Percentiles rank a stretch among this genome's conserved stretches.
Evolutionary conservation across 352 stramenopile genomes (phyloP).

Genomic region (Globisporangium echinulatum): DNA sequence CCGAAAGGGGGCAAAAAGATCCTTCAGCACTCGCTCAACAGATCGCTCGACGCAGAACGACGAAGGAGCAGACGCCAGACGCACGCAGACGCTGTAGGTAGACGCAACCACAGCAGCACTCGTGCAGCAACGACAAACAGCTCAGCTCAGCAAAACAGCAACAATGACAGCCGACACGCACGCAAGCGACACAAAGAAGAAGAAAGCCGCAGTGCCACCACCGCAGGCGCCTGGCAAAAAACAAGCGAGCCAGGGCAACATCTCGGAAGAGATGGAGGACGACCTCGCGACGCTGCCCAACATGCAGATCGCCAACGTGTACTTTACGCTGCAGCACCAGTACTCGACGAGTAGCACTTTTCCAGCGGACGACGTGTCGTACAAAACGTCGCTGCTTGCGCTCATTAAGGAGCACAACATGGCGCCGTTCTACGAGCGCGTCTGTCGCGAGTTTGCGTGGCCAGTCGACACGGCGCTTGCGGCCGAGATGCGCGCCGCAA

Average conservation of each 20-base stretch:
- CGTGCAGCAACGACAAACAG: no score
- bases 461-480: conserved; percentile 49
- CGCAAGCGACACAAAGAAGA: conserved; percentile 3
- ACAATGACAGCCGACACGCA: neutral
- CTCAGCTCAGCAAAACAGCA: no score
- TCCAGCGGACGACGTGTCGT: conserved; percentile 19
- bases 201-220: neutral
- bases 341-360: conserved; percentile 33
- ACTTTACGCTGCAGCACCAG: conserved; percentile 77
- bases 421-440: conserved; percentile 71
- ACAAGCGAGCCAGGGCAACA: conserved; percentile 72
- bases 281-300: conserved; percentile 69
- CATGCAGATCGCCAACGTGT: conserved; percentile 69
- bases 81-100: no score
- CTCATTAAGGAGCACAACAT: conserved; percentile 64
- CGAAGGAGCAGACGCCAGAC: no score
- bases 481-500: conserved; percentile 44
- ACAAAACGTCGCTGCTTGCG: conserved; percentile 51
- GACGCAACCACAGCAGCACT: no score
- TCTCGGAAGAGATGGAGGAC: conserved; percentile 85
- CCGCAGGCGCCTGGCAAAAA: conserved; percentile 16
- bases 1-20: no score
- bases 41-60: no score
- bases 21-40: no score
- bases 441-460: conserved; percentile 73